Evolutionary conservation across 176 grass and related monocot species (phyloP).

Genomic region (Oryza nivara): DNA sequence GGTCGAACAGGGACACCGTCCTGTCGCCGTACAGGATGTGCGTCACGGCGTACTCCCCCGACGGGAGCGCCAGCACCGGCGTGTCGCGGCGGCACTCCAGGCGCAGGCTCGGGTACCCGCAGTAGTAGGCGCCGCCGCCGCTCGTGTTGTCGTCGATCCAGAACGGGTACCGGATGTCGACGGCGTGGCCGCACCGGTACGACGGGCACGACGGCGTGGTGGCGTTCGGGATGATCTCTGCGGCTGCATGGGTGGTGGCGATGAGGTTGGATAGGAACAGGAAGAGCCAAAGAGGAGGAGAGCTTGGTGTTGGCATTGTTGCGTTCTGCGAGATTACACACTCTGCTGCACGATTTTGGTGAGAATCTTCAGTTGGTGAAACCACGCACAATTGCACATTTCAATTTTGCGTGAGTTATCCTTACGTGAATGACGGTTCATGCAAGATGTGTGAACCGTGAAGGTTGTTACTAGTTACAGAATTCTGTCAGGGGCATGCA

Average conservation of each 20-base stretch:
- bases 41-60: constrained; percentile 51
- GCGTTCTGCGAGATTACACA: neutral
- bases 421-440: neutral
- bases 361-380: neutral
- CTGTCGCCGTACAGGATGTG: constrained; percentile 48
- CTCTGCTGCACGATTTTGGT: neutral
- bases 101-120: constrained; percentile 49
- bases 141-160: constrained; percentile 38
- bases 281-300: neutral
- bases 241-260: neutral
- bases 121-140: constrained; percentile 6
- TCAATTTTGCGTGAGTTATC: neutral
- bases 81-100: constrained; percentile 39
- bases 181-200: constrained; percentile 55
- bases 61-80: constrained; percentile 51
- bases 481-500: neutral
- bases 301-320: constrained; percentile 17
- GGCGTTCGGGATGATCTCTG: constrained; percentile 20
- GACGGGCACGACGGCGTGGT: constrained; percentile 20
- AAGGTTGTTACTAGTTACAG: neutral
- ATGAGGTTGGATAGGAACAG: neutral
- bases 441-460: constrained; percentile 51
- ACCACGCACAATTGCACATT: neutral
- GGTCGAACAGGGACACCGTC: constrained; percentile 43
- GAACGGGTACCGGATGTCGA: constrained; percentile 63